Conservation (phyloP, 345 rosid species). For the Populus euphratica region DNA sequence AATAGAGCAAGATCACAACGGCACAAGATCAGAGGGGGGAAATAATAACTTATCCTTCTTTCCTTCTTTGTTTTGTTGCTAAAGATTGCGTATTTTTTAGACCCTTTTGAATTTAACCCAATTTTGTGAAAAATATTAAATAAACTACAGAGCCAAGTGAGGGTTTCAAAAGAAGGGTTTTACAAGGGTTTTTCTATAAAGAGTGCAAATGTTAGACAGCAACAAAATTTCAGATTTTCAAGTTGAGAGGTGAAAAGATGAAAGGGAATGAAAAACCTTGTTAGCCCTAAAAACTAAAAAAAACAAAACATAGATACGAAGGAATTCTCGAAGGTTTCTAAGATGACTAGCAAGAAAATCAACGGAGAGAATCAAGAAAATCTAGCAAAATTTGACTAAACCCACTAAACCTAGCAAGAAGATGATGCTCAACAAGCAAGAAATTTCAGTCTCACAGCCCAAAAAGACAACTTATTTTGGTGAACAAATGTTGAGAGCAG, state of each 20-base stretch:
- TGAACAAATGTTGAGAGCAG: slow-evolving; percentile 3
- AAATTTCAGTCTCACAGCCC: not conserved
- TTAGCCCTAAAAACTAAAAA: not conserved
- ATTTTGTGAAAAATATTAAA: not conserved
- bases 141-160: not conserved
- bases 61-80: not conserved
- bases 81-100: slow-evolving; percentile 1
- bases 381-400: not conserved
- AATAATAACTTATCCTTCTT: not conserved
- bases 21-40: not conserved
- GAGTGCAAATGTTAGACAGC: not conserved
- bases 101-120: not conserved
- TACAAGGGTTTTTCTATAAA: slow-evolving; percentile 11
- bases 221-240: not conserved
- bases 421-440: slow-evolving; percentile 6
- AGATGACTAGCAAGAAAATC: not conserved
- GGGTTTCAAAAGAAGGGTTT: slow-evolving; percentile 10
- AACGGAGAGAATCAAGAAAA: slow-evolving; percentile 1
- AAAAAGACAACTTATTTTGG: not conserved
- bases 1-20: slow-evolving; percentile 14
- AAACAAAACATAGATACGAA: no score
- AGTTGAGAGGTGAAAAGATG: not conserved
- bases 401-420: not conserved
- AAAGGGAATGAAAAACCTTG: not conserved
- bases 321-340: not conserved